Evolutionary conservation across 768 basidiomycete genomes (phyloP).

Genomic region (Macrolepiota albuminosa): DNA sequence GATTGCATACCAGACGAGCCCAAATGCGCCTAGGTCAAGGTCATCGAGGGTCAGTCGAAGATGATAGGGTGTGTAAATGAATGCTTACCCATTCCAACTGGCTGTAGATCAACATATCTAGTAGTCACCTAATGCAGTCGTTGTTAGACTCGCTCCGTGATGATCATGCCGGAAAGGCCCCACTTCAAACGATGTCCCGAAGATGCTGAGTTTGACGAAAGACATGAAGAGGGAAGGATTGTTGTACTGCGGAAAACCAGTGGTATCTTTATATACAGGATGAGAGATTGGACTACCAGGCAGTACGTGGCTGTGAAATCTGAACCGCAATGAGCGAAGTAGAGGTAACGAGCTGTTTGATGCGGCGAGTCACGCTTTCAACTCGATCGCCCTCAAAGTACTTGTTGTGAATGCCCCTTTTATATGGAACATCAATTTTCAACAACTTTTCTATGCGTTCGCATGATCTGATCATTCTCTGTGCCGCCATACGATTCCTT

Average conservation of each 20-base stretch:
- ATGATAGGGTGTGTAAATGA: not conserved
- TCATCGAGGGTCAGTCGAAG: not conserved
- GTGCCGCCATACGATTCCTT: not conserved
- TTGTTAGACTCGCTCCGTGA: slow-evolving; percentile 12
- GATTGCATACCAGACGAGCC: slow-evolving; percentile 83
- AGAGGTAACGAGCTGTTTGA: not conserved
- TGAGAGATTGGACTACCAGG: not conserved
- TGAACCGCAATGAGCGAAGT: not conserved
- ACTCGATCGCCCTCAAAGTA: not conserved
- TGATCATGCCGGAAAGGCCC: slow-evolving; percentile 8
- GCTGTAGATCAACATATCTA: slow-evolving; percentile 98
- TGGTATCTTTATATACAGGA: not conserved
- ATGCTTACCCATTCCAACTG: slow-evolving; percentile 93
- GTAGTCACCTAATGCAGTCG: slow-evolving; percentile 72
- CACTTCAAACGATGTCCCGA: slow-evolving; percentile 96
- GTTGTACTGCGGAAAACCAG: slow-evolving; percentile 1
- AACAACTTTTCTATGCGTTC: not conserved
- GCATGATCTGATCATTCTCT: not conserved
- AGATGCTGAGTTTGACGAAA: slow-evolving; percentile 97
- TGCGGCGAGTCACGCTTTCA: not conserved
- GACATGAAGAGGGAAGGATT: slow-evolving; percentile 48
- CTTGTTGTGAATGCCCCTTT: not conserved
- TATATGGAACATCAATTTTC: not conserved
- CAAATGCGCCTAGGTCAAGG: slow-evolving; percentile 73
- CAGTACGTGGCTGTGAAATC: slow-evolving; percentile 1